phyloP scores from a whole-genome alignment of 2,329 filamentous ascomycete species.

The Diaporthe longicolla region DNA sequence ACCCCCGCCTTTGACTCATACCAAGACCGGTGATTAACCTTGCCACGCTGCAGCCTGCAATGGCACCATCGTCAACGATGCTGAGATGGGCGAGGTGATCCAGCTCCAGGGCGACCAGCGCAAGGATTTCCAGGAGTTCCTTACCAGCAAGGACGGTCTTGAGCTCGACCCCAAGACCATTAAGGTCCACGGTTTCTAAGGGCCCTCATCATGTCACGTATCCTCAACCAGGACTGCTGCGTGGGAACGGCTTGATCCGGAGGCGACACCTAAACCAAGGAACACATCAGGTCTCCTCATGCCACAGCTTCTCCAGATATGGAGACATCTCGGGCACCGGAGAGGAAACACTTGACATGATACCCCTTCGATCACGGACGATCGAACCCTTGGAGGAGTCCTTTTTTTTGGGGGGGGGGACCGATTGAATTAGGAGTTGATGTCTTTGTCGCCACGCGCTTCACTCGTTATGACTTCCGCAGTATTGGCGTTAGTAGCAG shows the following conservation, averaged over 20 bases:
- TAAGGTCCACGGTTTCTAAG: slow-evolving; percentile 75
- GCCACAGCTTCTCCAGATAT: slow-evolving; percentile 38
- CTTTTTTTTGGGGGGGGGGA: slow-evolving; percentile 37
- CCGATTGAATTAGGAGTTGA: slow-evolving; percentile 36
- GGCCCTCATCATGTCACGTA: slow-evolving; percentile 42
- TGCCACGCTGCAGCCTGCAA: slow-evolving; percentile 82
- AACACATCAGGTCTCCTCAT: slow-evolving; percentile 40
- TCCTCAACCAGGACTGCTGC: slow-evolving; percentile 26
- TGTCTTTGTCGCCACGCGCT: slow-evolving; percentile 28
- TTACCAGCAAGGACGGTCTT: slow-evolving; percentile 95
- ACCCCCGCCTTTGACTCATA: slow-evolving; percentile 19
- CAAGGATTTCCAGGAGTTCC: slow-evolving; percentile 98
- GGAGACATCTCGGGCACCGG: slow-evolving; percentile 39
- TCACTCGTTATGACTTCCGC: slow-evolving; percentile 39
- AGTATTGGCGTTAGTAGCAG: slow-evolving; percentile 37
- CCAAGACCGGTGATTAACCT: slow-evolving; percentile 43
- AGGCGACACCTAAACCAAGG: slow-evolving; percentile 38
- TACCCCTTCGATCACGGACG: slow-evolving; percentile 34
- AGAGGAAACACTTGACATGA: slow-evolving; percentile 39
- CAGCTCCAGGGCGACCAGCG: slow-evolving; percentile 99
- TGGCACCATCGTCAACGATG: slow-evolving; percentile 98
- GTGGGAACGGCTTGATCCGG: slow-evolving; percentile 35
- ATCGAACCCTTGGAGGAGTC: slow-evolving; percentile 31
- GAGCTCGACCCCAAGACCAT: slow-evolving; percentile 97
- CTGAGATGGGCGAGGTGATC: slow-evolving; percentile 99